Conservation (phyloP, 2,329 filamentous ascomycete species). For the Biscogniauxia marginata region DNA sequence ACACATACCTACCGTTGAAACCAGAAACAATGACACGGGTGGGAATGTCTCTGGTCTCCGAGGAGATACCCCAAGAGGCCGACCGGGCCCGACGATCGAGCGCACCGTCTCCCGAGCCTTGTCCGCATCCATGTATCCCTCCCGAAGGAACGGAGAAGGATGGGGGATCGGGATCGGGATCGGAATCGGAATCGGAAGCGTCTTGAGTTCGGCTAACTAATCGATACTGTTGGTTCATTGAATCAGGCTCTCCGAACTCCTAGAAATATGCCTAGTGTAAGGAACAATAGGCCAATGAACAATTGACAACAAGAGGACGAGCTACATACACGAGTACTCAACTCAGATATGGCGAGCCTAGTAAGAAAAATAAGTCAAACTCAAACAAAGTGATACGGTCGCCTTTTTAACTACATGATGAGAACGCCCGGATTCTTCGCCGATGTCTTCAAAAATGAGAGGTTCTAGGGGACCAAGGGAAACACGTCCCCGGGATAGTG, state of each 20-base stretch:
- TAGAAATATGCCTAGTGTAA: not conserved
- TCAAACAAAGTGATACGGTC: no score
- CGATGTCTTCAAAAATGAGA: not conserved
- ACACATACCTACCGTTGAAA: not conserved
- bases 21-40: not conserved
- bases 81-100: constrained; percentile 18
- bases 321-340: no score
- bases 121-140: constrained; percentile 9
- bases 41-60: not conserved
- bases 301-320: no score
- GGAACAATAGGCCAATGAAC: not conserved
- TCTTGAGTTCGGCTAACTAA: no score
- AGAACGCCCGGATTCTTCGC: not conserved
- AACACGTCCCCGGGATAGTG: not conserved
- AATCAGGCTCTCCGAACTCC: no score
- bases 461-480: not conserved
- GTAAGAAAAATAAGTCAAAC: no score
- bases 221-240: no score
- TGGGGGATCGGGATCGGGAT: not conserved
- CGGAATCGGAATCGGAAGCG: no score
- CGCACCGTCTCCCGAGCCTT: constrained; percentile 25
- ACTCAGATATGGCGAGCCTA: no score
- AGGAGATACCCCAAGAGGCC: constrained; percentile 4
- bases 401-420: not conserved
- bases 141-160: constrained; percentile 2